Conservation (phyloP, 2,329 filamentous ascomycete genomes). For the Aschersonia sp. region DNA sequence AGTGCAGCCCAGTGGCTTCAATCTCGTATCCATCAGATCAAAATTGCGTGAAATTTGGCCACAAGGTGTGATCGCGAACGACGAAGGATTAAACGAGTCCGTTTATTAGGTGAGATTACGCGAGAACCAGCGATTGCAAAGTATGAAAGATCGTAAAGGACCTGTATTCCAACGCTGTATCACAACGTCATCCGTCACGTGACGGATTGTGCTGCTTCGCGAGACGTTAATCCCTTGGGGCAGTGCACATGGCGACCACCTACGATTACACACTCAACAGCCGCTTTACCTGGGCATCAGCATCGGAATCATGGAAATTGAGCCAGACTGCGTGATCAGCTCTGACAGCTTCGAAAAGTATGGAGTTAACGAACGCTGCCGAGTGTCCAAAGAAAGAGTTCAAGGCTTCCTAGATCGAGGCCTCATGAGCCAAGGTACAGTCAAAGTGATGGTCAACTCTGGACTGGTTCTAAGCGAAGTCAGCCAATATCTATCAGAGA, state of each 20-base stretch:
- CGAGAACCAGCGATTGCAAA: neutral
- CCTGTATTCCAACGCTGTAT: neutral
- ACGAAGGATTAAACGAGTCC: too few relatives aligned
- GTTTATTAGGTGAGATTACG: neutral
- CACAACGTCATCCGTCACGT: neutral
- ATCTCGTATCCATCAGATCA: neutral
- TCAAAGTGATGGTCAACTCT: neutral
- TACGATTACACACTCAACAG: neutral
- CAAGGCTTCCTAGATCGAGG: neutral
- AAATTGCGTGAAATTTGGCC: too few relatives aligned
- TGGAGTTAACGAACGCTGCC: neutral
- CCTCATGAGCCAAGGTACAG: neutral
- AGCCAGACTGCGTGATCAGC: neutral
- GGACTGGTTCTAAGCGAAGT: neutral
- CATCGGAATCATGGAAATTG: neutral
- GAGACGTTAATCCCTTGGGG: too few relatives aligned
- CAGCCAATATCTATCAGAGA: neutral
- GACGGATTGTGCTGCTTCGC: neutral
- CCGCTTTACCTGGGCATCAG: neutral
- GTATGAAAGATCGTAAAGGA: neutral
- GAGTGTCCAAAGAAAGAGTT: neutral
- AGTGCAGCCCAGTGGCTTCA: neutral
- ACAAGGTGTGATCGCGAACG: too few relatives aligned
- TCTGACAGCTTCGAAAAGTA: neutral
- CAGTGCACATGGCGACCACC: neutral